These are phyloP conservation scores for Aspergillus sp. DNA, from an alignment of 2,329 filamentous ascomycete species.

Conservation along the genomic window DNA sequence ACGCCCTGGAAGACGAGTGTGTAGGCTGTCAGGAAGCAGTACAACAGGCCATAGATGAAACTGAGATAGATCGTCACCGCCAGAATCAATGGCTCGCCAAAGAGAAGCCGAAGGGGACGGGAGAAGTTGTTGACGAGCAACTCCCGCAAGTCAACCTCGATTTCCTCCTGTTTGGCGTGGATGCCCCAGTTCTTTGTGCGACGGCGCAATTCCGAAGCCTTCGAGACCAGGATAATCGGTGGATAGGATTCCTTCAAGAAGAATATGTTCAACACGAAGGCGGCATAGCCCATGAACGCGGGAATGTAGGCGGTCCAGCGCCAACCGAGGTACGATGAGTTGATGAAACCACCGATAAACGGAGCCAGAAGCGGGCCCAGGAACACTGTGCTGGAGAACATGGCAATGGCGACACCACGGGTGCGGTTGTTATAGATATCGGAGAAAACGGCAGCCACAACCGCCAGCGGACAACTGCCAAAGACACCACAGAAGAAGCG, in stretches of 20 bases:
- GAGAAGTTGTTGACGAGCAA: conserved; percentile 51
- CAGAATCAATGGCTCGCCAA: conserved; percentile 47
- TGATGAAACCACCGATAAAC: conserved; percentile 52
- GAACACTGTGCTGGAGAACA: conserved; percentile 57
- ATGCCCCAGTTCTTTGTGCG: conserved; percentile 61
- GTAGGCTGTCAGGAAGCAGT: conserved; percentile 42
- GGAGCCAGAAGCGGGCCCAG: conserved; percentile 55
- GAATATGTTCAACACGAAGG: conserved; percentile 35
- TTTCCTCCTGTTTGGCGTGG: conserved; percentile 56
- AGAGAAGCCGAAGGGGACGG: conserved; percentile 43
- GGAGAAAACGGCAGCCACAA: conserved; percentile 45
- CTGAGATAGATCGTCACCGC: conserved; percentile 44
- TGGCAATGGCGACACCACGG: conserved; percentile 41
- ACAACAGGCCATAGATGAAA: conserved; percentile 41
- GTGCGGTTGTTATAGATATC: conserved; percentile 52
- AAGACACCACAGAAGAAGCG: conserved; percentile 51
- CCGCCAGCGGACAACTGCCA: conserved; percentile 42
- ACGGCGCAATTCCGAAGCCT: conserved; percentile 54
- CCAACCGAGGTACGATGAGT: conserved; percentile 49
- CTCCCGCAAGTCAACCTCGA: conserved; percentile 52
- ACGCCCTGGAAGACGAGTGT: conserved; percentile 49
- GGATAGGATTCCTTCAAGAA: conserved; percentile 59
- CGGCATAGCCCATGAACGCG: conserved; percentile 53
- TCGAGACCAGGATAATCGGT: conserved; percentile 54
- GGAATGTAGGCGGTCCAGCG: conserved; percentile 54